Evolutionary conservation across 352 stramenopile species (phyloP).

Genomic region (Phytophthora pinifolia): DNA sequence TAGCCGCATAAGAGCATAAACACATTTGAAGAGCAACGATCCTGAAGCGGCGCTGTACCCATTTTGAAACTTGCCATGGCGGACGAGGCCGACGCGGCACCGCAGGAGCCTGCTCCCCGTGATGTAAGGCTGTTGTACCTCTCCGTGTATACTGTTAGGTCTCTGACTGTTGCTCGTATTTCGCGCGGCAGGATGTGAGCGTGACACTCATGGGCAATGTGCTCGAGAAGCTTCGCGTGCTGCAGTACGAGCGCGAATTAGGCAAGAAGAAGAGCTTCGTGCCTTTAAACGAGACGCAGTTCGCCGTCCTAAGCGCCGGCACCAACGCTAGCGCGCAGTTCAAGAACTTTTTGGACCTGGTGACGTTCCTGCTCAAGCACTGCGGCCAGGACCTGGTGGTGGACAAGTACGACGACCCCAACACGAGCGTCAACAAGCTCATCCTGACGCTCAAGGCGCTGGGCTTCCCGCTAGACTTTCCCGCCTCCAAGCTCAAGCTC

Average conservation of each 20-base stretch:
- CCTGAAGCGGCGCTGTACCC: conserved; percentile 29
- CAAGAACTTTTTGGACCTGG: conserved; percentile 76
- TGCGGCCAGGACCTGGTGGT: conserved; percentile 79
- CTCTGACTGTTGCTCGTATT: neutral
- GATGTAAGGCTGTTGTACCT: conserved; percentile 10
- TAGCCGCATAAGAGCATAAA: neutral
- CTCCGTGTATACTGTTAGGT: neutral
- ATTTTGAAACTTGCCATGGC: conserved; percentile 18
- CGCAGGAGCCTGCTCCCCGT: conserved; percentile 15
- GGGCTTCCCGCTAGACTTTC: conserved; percentile 82
- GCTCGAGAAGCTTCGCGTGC: conserved; percentile 79
- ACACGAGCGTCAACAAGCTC: conserved; percentile 88
- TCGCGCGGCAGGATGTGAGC: conserved; percentile 53
- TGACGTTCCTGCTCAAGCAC: conserved; percentile 73
- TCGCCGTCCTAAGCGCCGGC: conserved; percentile 46
- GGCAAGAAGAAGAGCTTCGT: conserved; percentile 80
- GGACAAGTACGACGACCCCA: conserved; percentile 89
- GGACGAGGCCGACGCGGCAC: conserved; percentile 18
- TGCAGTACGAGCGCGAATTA: conserved; percentile 79
- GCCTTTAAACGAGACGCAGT: conserved; percentile 75
- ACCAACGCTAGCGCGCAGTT: conserved; percentile 74
- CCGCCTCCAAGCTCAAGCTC: conserved; percentile 73
- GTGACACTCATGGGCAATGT: conserved; percentile 85
- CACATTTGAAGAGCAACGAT: conserved; percentile 1
- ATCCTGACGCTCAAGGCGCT: conserved; percentile 82